Evolutionary conservation across 108 stramenopile species (phyloP), one percentile per base, ranked within the genome.

Genomic region (Cyclostephanos tholiformis): DNA sequence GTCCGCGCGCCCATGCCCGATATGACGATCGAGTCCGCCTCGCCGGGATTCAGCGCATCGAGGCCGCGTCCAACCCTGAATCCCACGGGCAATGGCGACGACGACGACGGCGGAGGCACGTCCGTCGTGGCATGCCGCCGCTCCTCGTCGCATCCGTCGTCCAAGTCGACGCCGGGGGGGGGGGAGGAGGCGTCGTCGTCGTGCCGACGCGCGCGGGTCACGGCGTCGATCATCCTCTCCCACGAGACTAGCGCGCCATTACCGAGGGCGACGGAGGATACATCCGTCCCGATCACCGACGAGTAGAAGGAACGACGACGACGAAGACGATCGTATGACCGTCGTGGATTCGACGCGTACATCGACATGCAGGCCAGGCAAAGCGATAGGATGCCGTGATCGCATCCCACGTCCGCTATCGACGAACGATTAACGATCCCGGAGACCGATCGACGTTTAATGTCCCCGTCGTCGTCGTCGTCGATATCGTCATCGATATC

Each of bases 1-100:
- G 89, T 90, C 36, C 79, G 72, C 12, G 87, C 87, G 0, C 93
- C 93, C 89, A 95, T 95, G 26, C 93, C 93, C 22, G 93, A 89
- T 35, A 95, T 85, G 50, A 89, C 86, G 41, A 95, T 55, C 6
- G 72, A 78, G 71, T 95, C 88, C 11, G 86, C 88, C 68, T 95
- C 88, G 19, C 79, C 82, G 26, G 59, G 63, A 32, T 85, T 41
- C 43, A 94, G 65, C 35, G 69, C 62, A 51, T 67, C 36, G 68
- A 95, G 66, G 26, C 93, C 93, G 82, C 85, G 58, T 10, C 91
- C 89, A 0, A 88, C 29, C 19, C 90, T 82, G 81, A 94, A 92
- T 9, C 87, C 81, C 11, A 94, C 51, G 12, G 87, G 85, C 26
- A 86, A 38, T 6, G 51, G n/a, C n/a, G 51, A 36, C 29, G 20